These are phyloP conservation scores for Durotheca rogersii DNA, from an alignment of 495 filamentous ascomycete species.

Conservation along the genomic window DNA sequence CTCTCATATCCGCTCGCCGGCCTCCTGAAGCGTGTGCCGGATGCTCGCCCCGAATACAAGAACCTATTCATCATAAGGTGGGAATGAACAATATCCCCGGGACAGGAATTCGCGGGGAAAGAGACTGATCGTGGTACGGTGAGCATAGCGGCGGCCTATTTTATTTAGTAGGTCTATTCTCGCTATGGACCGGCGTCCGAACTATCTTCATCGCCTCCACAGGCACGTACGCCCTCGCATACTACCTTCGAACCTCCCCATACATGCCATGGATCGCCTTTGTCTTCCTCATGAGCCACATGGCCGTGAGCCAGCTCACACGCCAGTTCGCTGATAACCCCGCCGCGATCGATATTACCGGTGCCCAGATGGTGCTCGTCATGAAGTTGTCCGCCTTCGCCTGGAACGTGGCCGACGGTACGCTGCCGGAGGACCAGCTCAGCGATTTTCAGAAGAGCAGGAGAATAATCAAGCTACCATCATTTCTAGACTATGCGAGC, in stretches of 20 bases:
- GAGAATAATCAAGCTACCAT: constrained; percentile 70
- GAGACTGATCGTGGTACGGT: constrained; percentile 9
- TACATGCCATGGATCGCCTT: constrained; percentile 99
- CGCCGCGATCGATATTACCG: constrained; percentile 79
- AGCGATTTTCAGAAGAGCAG: constrained; percentile 84
- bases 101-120: too few relatives aligned
- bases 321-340: constrained; percentile 70
- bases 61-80: constrained; percentile 84
- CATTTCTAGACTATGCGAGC: constrained; percentile 74
- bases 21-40: constrained; percentile 87
- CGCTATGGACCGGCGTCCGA: constrained; percentile 82
- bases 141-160: constrained; percentile 57
- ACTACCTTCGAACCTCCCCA: constrained; percentile 75
- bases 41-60: constrained; percentile 79
- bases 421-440: constrained; percentile 72
- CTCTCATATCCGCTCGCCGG: constrained; percentile 91
- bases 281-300: constrained; percentile 91
- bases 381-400: constrained; percentile 99
- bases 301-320: constrained; percentile 84
- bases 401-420: constrained; percentile 95
- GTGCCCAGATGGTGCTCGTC: constrained; percentile 95
- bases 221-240: constrained; percentile 79
- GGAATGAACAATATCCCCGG: constrained; percentile 12
- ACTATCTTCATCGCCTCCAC: constrained; percentile 77
- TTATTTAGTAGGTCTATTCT: constrained; percentile 92